Conservation (phyloP, 768 basidiomycete genomes). For the Mycena latifolia region DNA sequence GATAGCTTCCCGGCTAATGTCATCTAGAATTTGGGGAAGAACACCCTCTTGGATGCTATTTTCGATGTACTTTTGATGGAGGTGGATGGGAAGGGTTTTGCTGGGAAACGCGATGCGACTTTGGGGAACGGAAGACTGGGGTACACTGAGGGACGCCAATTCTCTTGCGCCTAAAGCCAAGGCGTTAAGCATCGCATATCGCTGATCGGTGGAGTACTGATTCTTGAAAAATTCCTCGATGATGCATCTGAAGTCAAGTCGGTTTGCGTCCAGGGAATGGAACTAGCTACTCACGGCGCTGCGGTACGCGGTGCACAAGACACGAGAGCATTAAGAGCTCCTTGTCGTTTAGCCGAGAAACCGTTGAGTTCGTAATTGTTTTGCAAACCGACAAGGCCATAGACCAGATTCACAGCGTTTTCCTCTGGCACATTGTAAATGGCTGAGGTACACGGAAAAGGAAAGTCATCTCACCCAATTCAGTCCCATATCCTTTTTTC, state of each 20-base stretch:
- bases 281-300: slow-evolving; percentile 74
- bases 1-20: slow-evolving; percentile 72
- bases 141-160: slow-evolving; percentile 64
- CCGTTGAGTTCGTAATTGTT: slow-evolving; percentile 87
- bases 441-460: not conserved
- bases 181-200: slow-evolving; percentile 87
- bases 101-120: slow-evolving; percentile 77
- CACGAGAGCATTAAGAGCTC: slow-evolving; percentile 82
- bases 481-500: slow-evolving; percentile 88
- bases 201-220: slow-evolving; percentile 90
- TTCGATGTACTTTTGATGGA: slow-evolving; percentile 78
- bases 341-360: slow-evolving; percentile 84
- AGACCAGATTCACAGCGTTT: slow-evolving; percentile 86
- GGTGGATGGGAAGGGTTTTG: slow-evolving; percentile 76
- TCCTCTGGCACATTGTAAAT: slow-evolving; percentile 69
- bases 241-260: slow-evolving; percentile 64
- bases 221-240: slow-evolving; percentile 96
- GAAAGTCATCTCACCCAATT: slow-evolving; percentile 74
- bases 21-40: slow-evolving; percentile 72
- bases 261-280: slow-evolving; percentile 6
- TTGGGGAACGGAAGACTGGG: slow-evolving; percentile 46
- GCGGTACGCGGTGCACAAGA: slow-evolving; percentile 82
- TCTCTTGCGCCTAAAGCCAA: slow-evolving; percentile 90
- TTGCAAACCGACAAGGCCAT: slow-evolving; percentile 79
- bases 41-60: slow-evolving; percentile 52